phyloP scores from a whole-genome alignment of 208 protist genomes.

The Trypanosomatidae sp. region DNA sequence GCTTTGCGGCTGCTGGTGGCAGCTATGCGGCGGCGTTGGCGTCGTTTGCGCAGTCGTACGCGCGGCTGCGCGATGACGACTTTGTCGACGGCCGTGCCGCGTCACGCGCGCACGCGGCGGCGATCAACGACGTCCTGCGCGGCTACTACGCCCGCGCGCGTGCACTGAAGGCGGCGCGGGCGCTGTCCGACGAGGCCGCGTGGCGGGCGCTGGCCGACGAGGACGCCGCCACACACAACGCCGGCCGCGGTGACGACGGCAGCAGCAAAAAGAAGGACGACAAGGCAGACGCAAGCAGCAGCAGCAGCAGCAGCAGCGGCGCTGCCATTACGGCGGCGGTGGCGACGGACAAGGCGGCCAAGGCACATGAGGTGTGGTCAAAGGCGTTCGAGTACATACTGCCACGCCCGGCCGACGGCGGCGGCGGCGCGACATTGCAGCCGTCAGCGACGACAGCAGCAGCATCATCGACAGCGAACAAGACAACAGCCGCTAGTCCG shows the following conservation, averaged over 20 bases:
- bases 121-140: conserved; percentile 59
- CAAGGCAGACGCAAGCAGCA: too few relatives aligned
- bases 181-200: conserved; percentile 23
- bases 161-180: conserved; percentile 23
- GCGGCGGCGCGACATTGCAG: background rate
- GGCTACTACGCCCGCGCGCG: conserved; percentile 45
- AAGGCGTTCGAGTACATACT: conserved; percentile 9
- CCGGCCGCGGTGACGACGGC: background rate
- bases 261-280: too few relatives aligned
- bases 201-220: conserved; percentile 25
- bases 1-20: conserved; percentile 32
- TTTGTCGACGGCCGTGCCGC: conserved; percentile 26
- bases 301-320: background rate
- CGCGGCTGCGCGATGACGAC: conserved; percentile 24
- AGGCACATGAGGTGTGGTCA: too few relatives aligned
- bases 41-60: conserved; percentile 64
- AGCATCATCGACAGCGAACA: too few relatives aligned
- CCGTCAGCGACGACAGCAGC: too few relatives aligned
- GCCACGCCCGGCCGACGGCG: background rate
- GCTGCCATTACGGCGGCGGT: background rate
- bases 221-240: background rate
- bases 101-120: conserved; percentile 12
- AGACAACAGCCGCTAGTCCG: too few relatives aligned
- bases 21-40: conserved; percentile 51
- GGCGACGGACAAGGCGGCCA: conserved; percentile 1